Base-by-base conservation (phyloP, 495 filamentous ascomycete genomes). In the Hypoxylon fragiforme region DNA sequence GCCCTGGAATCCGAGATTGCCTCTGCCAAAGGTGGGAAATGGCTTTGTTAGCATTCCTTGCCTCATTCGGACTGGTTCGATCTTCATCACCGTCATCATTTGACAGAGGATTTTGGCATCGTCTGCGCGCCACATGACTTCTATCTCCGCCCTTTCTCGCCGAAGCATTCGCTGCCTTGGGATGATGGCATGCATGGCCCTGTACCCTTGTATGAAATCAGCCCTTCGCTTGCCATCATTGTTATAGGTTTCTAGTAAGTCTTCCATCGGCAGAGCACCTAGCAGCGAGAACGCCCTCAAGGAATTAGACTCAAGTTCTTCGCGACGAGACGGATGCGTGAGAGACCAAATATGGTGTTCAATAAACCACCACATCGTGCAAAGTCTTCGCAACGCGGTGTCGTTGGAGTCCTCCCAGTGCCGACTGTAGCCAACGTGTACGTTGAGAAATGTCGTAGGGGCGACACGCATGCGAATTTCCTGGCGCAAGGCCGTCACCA, bases 301-400 rank as follows among this genome's bases (percentile, higher is more conserved):
- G 14, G 43, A 28, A 12, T 32, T 8, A 13, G 48, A 59, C 7
- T 18, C 30, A 1, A 7, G 7, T 22, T 53, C 30, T 2, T 5
- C 15, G 0, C 7, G 30, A 19, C 56, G 56, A 18, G 44, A 53
- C 8, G 30, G 43, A 19, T 59, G 48, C 6, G 13, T 16, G 7
- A 53, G 56, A 2, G 20, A 14, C n/a, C 16, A 16, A 0, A 59
- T 9, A 19, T 53, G 31, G 0, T 6, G 6, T 24, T 53, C 56
- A 16, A 59, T 7, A 24, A 59, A 53, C 56, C 56, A 59, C 56
- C 44, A 53, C 21, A 60, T 4, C 24, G 56, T 60, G 19, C 30
- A 49, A n/a, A 60, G 49, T 1, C 32, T 14, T 2, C 56, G 21
- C 6, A 59, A 24, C 30, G 28, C 46, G 18, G 44, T 36, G 30